Base-by-base conservation (phyloP, 2,329 filamentous ascomycete genomes). In the Eutypella sp. region DNA sequence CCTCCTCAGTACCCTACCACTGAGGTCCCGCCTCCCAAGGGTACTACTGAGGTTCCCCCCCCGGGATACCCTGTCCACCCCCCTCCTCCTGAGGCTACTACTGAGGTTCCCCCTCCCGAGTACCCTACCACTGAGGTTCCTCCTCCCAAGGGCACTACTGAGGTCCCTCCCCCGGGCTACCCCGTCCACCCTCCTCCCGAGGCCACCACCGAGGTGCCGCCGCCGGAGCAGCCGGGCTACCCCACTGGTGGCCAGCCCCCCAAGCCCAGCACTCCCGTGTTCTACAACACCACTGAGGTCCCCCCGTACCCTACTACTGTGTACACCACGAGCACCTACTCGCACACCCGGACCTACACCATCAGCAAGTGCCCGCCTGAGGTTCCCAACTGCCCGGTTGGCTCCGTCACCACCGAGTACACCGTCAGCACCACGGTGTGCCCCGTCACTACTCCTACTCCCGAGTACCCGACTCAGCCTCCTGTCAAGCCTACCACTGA, bases 241-340 rank as follows among this genome's bases (percentile, higher is more conserved):
- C n/a, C n/a, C n/a, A n/a, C n/a, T n/a, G n/a, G n/a, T n/a, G n/a
- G n/a, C n/a, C n/a, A n/a, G n/a, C n/a, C n/a, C n/a, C n/a, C n/a
- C n/a, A n/a, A n/a, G n/a, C n/a, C n/a, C n/a, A n/a, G n/a, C n/a
- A n/a, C n/a, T n/a, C n/a, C n/a, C n/a, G n/a, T n/a, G n/a, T n/a
- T n/a, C n/a, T n/a, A n/a, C n/a, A n/a, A n/a, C n/a, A n/a, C n/a
- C n/a, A n/a, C n/a, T n/a, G n/a, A n/a, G n/a, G n/a, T n/a, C n/a
- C n/a, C n/a, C n/a, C n/a, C 40, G 42, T 42, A 9, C 40, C 38
- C 18, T 47, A 42, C 37, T 23, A 38, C 18, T 2, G 37, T 25
- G 5, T 41, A 40, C 29, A 53, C 52, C 10, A 47, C 52, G 16
- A 51, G 50, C 31, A 15, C 25, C 25, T 8, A 8, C 25, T 29